Evolutionary conservation across 257 asterid genomes (phyloP).

Genomic region (Asclepias syriaca): DNA sequence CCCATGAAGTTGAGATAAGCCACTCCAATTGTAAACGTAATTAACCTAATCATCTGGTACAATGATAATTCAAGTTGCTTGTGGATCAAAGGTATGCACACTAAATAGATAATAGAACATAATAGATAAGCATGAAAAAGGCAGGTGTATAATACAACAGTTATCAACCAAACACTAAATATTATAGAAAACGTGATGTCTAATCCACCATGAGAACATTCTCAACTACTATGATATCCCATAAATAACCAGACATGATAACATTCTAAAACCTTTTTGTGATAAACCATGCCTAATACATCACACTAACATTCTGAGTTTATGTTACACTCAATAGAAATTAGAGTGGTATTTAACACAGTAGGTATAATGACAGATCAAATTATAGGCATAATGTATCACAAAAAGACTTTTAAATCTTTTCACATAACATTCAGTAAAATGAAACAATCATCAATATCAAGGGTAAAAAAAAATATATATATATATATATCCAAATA

Average conservation of each 20-base stretch:
- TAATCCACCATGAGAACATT: not conserved
- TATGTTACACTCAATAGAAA: not conserved
- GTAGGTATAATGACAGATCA: not conserved
- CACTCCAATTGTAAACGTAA: conserved; percentile 83
- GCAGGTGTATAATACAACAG: not conserved
- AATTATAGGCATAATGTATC: not conserved
- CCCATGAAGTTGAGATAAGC: conserved; percentile 99
- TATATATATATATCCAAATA: not conserved
- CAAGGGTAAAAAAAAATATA: not conserved
- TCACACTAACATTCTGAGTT: not conserved
- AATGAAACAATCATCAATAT: not conserved
- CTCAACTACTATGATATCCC: not conserved
- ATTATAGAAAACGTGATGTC: not conserved
- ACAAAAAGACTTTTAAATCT: not conserved
- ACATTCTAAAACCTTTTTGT: not conserved
- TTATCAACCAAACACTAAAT: not conserved
- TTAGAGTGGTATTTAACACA: not conserved
- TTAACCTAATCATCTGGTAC: conserved; percentile 81
- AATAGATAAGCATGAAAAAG: not conserved
- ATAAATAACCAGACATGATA: too few relatives aligned
- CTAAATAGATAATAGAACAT: not conserved
- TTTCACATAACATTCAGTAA: not conserved
- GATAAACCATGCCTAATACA: not conserved
- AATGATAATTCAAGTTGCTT: conserved; percentile 16
- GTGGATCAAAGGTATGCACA: not conserved